Conservation (phyloP, 305 asterid species). For the Rubia tinctorum region DNA sequence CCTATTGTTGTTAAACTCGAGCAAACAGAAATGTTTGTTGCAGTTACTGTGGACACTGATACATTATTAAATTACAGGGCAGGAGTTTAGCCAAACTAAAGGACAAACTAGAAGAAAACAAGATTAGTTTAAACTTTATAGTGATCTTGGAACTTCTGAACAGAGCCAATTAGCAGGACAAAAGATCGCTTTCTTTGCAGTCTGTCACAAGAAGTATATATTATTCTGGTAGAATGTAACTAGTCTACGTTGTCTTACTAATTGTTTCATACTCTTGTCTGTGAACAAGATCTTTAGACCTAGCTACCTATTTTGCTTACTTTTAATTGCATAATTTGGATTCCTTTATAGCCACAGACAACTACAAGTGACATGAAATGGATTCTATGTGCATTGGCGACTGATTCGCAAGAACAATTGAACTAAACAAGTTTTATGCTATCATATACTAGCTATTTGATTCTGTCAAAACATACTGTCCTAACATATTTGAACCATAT, state of each 20-base stretch:
- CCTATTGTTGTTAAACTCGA: not conserved
- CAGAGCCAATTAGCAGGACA: not conserved
- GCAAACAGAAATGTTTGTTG: not conserved
- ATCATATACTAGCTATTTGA: not conserved
- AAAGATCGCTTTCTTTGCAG: not conserved
- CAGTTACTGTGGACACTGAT: not conserved
- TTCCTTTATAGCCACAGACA: constrained; percentile 8
- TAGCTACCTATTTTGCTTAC: not conserved
- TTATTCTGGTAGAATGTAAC: not conserved
- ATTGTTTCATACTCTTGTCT: not conserved
- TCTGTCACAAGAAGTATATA: not conserved
- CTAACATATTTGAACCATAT: not conserved
- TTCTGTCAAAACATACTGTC: too few species aligned
- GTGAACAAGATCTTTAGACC: not conserved
- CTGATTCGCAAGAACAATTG: not conserved
- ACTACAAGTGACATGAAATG: not conserved
- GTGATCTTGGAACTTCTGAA: not conserved
- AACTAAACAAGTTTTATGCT: not conserved
- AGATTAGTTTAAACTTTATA: not conserved
- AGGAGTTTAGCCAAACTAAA: not conserved
- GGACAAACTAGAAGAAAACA: not conserved
- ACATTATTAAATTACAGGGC: not conserved
- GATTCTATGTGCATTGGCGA: not conserved
- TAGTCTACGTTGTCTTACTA: not conserved
- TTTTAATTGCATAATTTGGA: not conserved